These are phyloP conservation scores for Coccinonectria pachysandricola DNA, from an alignment of 2,329 filamentous ascomycete species.

Conservation along the genomic window DNA sequence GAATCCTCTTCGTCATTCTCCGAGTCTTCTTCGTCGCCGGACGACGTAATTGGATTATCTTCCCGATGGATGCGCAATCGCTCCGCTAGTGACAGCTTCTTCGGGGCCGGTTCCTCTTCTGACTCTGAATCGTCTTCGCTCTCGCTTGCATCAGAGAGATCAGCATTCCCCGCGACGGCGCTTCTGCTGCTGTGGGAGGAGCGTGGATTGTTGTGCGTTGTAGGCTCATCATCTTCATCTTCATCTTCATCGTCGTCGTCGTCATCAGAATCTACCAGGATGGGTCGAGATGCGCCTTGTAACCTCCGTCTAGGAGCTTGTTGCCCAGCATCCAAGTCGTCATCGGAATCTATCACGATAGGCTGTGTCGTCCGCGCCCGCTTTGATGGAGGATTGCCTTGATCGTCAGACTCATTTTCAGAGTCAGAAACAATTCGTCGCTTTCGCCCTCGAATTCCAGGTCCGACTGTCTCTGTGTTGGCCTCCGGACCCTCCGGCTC, in stretches of 20 bases:
- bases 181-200: neutral
- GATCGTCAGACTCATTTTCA: slow-evolving; percentile 18
- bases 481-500: slow-evolving; percentile 4
- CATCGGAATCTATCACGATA: slow-evolving; percentile 15
- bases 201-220: neutral
- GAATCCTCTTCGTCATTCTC: slow-evolving; percentile 4
- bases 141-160: neutral
- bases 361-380: slow-evolving; percentile 12
- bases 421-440: slow-evolving; percentile 22
- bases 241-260: slow-evolving; percentile 11
- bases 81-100: slow-evolving; percentile 9
- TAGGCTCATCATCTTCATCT: slow-evolving; percentile 2
- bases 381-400: slow-evolving; percentile 12
- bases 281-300: slow-evolving; percentile 1
- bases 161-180: neutral
- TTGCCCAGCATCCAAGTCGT: slow-evolving; percentile 7
- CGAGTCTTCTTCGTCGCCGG: slow-evolving; percentile 6
- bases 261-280: slow-evolving; percentile 4
- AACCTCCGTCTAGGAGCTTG: slow-evolving; percentile 1
- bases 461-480: neutral
- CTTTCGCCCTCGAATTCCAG: slow-evolving; percentile 14
- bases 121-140: slow-evolving; percentile 1
- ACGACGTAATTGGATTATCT: slow-evolving; percentile 8
- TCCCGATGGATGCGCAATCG: slow-evolving; percentile 10
- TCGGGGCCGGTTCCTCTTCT: slow-evolving; percentile 8